Evolutionary conservation across 805 yeast species (phyloP).

Genomic region (Lachancea mirantina): DNA sequence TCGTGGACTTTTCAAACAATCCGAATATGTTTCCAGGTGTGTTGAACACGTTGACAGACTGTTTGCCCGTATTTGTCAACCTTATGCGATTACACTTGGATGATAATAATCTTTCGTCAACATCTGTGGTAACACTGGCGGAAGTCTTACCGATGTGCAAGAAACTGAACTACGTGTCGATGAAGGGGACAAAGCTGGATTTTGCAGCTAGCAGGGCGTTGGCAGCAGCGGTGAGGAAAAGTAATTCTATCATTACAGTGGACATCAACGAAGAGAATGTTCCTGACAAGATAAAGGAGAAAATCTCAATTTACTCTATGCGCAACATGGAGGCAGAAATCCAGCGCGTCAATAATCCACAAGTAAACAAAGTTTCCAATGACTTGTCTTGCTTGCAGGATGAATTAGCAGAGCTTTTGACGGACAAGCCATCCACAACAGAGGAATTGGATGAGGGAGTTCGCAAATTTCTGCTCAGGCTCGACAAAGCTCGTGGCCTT

Average conservation of each 20-base stretch:
- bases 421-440: constrained; percentile 31
- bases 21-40: constrained; percentile 59
- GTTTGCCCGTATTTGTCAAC: constrained; percentile 61
- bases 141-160: constrained; percentile 67
- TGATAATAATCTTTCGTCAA: constrained; percentile 50
- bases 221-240: constrained; percentile 56
- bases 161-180: constrained; percentile 55
- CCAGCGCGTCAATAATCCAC: constrained; percentile 12
- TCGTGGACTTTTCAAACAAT: constrained; percentile 74
- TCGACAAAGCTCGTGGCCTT: constrained; percentile 32
- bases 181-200: constrained; percentile 61
- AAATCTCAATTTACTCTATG: constrained; percentile 70
- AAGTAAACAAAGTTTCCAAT: constrained; percentile 12
- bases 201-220: constrained; percentile 56
- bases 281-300: constrained; percentile 53
- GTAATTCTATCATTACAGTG: constrained; percentile 54
- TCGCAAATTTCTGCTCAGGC: constrained; percentile 33
- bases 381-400: constrained; percentile 58
- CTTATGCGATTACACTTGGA: constrained; percentile 67
- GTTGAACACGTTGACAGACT: constrained; percentile 44
- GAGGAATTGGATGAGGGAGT: constrained; percentile 23
- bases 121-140: constrained; percentile 54
- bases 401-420: constrained; percentile 34
- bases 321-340: constrained; percentile 65
- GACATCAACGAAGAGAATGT: constrained; percentile 57